Evolutionary conservation across 805 yeast species (phyloP), one percentile per base, ranked within the genome.

Genomic region (Zygosaccharomyces bisporus): DNA sequence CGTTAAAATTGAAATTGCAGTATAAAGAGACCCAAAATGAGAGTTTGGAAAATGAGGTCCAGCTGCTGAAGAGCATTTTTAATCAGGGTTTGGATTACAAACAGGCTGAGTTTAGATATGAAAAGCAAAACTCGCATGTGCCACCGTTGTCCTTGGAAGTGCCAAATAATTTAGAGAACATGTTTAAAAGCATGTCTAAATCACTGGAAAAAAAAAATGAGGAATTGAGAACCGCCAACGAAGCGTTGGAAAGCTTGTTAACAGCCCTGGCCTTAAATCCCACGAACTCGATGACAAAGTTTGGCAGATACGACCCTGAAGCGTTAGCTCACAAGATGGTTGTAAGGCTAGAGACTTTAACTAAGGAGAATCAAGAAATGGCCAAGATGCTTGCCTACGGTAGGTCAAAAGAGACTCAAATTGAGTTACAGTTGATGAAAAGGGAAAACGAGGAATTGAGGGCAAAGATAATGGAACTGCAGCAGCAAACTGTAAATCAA

Each of bases 261-360:
- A 75, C 84, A 1, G 81, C 83, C 0, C 61, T 77, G 19, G 69
- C 80, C 1, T 53, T 77, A 41, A 74, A 74, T 47, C 81, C 83
- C 4, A 59, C 67, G 8, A 75, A 73, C 41, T 50, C 67, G 1
- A 61, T 69, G 17, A 77, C 80, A 1, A 69, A 71, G 25, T 64
- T 71, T 45, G 89, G 88, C 2, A 70, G 82, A 45, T 83, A 77
- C 59, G 95, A 86, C 55, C 83, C 79, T 40, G 80, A 84, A 55
- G 89, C 85, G 44, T 66, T 85, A 37, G 80, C 90, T 10, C 93
- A 86, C 58, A 81, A 81, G 54, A 77, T 86, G 46, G 70, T 86
- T 31, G 72, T 74, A 32, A 79, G 85, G 54, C 55, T 87, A 51
- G 76, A 77, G 43, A 67, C 74, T 45, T 65, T 87, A 47, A 77